Evolutionary conservation across 2,329 filamentous ascomycete species (phyloP), one percentile per base, ranked within the genome.

Genomic region (Colletotrichum incanum): DNA sequence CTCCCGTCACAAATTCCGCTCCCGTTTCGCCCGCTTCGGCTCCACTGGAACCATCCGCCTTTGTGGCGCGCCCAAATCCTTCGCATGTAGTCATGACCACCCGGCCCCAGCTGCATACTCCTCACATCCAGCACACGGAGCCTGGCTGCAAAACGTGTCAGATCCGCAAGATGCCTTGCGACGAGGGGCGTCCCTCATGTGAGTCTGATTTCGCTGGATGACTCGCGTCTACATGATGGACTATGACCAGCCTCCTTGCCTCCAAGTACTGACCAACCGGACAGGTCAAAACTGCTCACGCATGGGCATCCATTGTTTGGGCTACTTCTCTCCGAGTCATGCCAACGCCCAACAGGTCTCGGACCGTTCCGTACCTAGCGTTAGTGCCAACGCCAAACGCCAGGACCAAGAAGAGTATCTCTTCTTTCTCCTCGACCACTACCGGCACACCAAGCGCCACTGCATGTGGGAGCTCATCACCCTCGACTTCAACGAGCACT

Each of bases 391-490:
- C 45, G 70, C 70, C 65, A 69, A 67, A 43, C 70, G 70, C 34
- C 70, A 72, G 54, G 70, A 72, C 41, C 70, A 72, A 26, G 70
- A 72, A 20, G 70, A 72, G 60, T 72, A 72, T 41, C 65, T 72
- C 16, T 72, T 69, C 60, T 72, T 69, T 20, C 70, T 72, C 43
- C 70, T 72, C 7, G 65, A 72, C 18, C 70, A 72, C 39, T 72
- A 72, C 54, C 70, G 70, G 41, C 70, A 70, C 26, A 72, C 70
- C 37, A 72, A 72, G 59, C 70, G 70, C 4, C 70, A 72, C 47
- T 72, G 70, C 41, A 72, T 72, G 70, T 72, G 70, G 70, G 70
- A 72, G 52, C 59, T 72, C 9, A 72, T 72, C 52, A 72, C 70
- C 2, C 65, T 72, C 18, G 70, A 72, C 37, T 72, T 72, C 39